Conservation (phyloP, 2,329 filamentous ascomycete genomes). For the Daldinia eschscholtzii region DNA sequence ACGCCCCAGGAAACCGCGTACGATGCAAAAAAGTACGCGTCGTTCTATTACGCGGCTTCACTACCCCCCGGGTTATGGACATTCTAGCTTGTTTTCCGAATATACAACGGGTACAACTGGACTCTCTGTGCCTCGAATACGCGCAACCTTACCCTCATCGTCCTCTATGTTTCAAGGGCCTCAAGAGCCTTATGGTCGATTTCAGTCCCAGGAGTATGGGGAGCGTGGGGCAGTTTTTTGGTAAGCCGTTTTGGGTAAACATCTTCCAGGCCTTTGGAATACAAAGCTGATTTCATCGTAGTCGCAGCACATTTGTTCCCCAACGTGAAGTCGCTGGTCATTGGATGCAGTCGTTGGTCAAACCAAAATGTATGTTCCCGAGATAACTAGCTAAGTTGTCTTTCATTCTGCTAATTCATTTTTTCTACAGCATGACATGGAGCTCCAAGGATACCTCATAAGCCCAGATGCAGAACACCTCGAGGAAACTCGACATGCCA, state of each 20-base stretch:
- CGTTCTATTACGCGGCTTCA: not conserved
- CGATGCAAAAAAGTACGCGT: too few species aligned
- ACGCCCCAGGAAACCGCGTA: not conserved
- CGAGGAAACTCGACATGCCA: not conserved
- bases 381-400: not conserved
- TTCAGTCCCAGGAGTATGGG: not conserved
- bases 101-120: not conserved
- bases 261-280: not conserved
- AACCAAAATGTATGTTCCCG: not conserved
- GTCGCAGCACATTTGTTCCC: not conserved
- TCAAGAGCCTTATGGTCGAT: not conserved
- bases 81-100: not conserved
- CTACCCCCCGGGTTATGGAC: not conserved
- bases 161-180: not conserved
- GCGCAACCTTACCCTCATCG: too few species aligned
- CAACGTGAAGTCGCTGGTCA: not conserved
- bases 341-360: not conserved
- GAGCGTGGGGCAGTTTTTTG: not conserved
- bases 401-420: not conserved
- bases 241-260: not conserved
- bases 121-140: not conserved
- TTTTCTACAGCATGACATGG: not conserved
- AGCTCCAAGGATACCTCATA: too few species aligned
- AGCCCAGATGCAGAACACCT: too few species aligned
- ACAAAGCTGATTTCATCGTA: not conserved